Evolutionary conservation across 768 basidiomycete species (phyloP).

Genomic region (Daedaleopsis nitida): DNA sequence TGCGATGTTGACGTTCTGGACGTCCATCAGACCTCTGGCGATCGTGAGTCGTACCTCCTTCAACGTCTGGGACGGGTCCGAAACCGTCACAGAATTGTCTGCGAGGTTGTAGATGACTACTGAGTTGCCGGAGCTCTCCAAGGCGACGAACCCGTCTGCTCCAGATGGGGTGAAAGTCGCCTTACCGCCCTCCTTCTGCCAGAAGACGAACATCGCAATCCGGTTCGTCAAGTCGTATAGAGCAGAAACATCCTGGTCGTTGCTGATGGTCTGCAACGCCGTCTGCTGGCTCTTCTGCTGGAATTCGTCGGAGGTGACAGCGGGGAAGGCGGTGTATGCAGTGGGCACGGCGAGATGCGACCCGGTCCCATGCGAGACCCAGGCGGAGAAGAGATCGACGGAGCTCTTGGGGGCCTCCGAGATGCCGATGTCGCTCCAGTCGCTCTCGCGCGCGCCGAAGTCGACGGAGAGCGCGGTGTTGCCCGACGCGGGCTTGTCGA

Average conservation of each 20-base stretch:
- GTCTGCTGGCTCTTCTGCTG: conserved; percentile 34
- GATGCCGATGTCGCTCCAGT: conserved; percentile 65
- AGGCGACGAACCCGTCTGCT: conserved; percentile 33
- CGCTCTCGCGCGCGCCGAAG: conserved; percentile 52
- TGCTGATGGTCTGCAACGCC: conserved; percentile 42
- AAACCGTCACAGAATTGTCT: conserved; percentile 50
- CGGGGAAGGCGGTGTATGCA: conserved; percentile 62
- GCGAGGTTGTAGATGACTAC: conserved; percentile 46
- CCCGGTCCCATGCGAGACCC: conserved; percentile 47
- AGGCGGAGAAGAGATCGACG: conserved; percentile 67
- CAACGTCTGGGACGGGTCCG: conserved; percentile 67
- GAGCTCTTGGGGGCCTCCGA: conserved; percentile 59
- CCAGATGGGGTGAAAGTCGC: conserved; percentile 36
- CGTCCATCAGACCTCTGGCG: conserved; percentile 20
- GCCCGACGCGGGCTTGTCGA: conserved; percentile 31
- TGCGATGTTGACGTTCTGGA: conserved; percentile 34
- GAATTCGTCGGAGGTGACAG: conserved; percentile 43
- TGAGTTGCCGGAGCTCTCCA: conserved; percentile 42
- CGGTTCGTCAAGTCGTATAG: conserved; percentile 45
- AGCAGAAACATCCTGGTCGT: conserved; percentile 52
- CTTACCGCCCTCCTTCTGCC: conserved; percentile 50
- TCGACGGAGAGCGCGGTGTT: conserved; percentile 38
- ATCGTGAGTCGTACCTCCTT: conserved; percentile 40
- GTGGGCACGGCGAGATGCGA: conserved; percentile 33
- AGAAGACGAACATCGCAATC: conserved; percentile 56